Base-by-base conservation (phyloP, 441 rosid genomes). In the Biscutella auriculata region DNA sequence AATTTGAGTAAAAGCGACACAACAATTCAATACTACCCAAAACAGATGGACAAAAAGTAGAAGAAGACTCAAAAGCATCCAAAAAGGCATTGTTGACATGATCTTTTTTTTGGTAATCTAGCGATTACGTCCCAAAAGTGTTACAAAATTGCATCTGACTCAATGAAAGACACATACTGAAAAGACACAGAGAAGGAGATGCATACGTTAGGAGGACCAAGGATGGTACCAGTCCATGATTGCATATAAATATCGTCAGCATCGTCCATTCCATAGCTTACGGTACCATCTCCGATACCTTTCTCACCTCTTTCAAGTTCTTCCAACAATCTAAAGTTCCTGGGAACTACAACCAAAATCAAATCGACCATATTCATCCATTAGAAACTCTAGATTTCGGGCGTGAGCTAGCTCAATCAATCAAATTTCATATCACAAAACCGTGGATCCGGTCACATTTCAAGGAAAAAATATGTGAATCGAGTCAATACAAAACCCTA, bases 241-340 rank as follows among this genome's bases (percentile, higher is more conserved):
- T 93, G 91, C 98, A 92, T 92, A 76, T 82, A 84, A 40, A 92
- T 88, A 74, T 92, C 98, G 76, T 92, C 98, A 42, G 92, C 95
- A 26, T 92, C 98, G 35, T 92, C 98, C 98, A 92, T 88, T 51
- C 98, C 98, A 66, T 92, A 91, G 81, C 98, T 91, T 21, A 91
- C 98, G 21, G 93, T 85, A 23, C 98, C 96, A 67, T 91, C 98
- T 32, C 96, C 96, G 27, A 92, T 88, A 45, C 98, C 98, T 67
- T 92, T 92, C 77, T 92, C 98, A 49, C 98, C 98, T 53, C 95
- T 87, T 71, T 92, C 98, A 68, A 92, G 98, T 57, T 92, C 98
- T 72, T 92, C 97, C 71, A 92, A 73, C 81, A 92, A 74, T 78
- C 97, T 86, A 78, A 92, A 92, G 66, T 86, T 92, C 52, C 98